Evolutionary conservation across 345 rosid species (phyloP).

Genomic region (Brassica cretica): DNA sequence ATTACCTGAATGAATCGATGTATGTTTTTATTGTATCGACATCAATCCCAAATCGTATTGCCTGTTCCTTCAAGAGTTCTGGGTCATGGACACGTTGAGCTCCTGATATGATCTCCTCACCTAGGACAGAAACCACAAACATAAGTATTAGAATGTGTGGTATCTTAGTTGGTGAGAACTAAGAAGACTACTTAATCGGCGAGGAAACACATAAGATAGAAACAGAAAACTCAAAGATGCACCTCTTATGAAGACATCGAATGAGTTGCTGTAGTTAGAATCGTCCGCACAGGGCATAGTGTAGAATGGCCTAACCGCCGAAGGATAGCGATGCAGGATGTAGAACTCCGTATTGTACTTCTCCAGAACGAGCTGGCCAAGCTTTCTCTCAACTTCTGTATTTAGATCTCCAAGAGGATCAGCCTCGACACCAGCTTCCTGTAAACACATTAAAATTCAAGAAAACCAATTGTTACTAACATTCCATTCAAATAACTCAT

Average conservation of each 20-base stretch:
- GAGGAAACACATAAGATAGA: not conserved
- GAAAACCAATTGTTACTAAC: not conserved
- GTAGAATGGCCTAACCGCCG: constrained; percentile 88
- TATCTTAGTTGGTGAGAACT: not conserved
- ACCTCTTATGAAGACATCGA: constrained; percentile 96
- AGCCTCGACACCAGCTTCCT: constrained; percentile 84
- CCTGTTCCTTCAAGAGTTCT: constrained; percentile 70
- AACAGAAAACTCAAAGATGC: not conserved
- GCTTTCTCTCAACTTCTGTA: constrained; percentile 84
- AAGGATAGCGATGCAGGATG: constrained; percentile 77
- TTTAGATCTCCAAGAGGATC: constrained; percentile 91
- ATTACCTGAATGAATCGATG: constrained; percentile 89
- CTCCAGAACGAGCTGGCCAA: constrained; percentile 82
- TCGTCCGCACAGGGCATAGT: constrained; percentile 89
- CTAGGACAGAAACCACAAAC: constrained; percentile 36
- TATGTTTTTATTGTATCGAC: constrained; percentile 72
- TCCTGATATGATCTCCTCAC: constrained; percentile 97
- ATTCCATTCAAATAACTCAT: not conserved
- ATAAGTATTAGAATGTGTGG: not conserved
- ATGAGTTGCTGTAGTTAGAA: constrained; percentile 76
- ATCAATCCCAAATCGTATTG: constrained; percentile 67
- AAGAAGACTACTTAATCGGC: not conserved
- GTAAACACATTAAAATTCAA: constrained; percentile 27
- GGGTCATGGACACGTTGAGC: constrained; percentile 91
- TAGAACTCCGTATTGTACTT: constrained; percentile 93